Conservation (phyloP, 1,139 yeast species). For the Scheffersomyces titani region DNA sequence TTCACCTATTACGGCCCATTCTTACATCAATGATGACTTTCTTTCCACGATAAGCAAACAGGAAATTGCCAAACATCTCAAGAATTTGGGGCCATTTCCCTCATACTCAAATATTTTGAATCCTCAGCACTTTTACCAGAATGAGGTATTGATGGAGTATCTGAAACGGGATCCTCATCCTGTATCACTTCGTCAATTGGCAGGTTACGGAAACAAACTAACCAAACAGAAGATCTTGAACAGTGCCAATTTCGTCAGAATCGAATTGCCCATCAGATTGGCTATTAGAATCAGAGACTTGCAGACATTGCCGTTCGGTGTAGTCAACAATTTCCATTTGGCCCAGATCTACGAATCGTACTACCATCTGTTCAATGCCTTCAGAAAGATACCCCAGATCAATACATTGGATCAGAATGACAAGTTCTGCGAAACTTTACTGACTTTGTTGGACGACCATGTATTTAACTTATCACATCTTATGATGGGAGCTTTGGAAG, state of each 20-base stretch:
- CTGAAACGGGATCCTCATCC: conserved; percentile 74
- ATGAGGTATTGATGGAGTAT: conserved; percentile 71
- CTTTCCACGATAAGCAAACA: conserved; percentile 30
- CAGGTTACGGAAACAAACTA: conserved; percentile 81
- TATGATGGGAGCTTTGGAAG: conserved; percentile 91
- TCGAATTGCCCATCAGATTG: conserved; percentile 80
- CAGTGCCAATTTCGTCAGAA: conserved; percentile 84
- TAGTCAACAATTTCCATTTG: conserved; percentile 81
- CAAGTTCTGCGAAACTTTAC: conserved; percentile 63
- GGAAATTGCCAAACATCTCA: conserved; percentile 42
- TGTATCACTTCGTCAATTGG: conserved; percentile 81
- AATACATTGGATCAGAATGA: conserved; percentile 72
- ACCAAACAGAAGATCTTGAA: conserved; percentile 77
- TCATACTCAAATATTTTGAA: conserved; percentile 47
- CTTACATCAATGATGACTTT: conserved; percentile 21
- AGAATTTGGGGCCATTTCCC: conserved; percentile 47
- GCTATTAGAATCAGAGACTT: conserved; percentile 79
- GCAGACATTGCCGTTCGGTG: conserved; percentile 80
- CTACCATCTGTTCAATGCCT: conserved; percentile 81
- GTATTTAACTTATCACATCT: conserved; percentile 79
- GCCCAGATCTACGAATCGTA: conserved; percentile 88
- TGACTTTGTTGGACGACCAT: conserved; percentile 72
- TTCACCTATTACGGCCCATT: conserved; percentile 13
- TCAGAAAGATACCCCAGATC: conserved; percentile 71
- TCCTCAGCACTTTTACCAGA: conserved; percentile 84